phyloP scores from a whole-genome alignment of 805 yeast genomes.

The Pichia insulana region DNA sequence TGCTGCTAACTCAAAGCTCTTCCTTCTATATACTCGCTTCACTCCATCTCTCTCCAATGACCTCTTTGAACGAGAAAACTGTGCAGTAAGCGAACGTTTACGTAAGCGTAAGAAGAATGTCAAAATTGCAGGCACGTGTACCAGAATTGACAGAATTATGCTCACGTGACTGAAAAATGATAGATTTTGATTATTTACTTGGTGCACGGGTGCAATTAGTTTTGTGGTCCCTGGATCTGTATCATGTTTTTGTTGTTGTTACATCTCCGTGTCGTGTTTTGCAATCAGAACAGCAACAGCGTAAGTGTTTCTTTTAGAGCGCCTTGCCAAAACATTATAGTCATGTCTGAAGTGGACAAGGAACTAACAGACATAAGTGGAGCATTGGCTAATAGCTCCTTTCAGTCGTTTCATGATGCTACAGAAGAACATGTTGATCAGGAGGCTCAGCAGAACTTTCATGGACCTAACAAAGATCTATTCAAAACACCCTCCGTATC shows the following conservation, averaged over 20 bases:
- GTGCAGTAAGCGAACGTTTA: neutral
- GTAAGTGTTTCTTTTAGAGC: too few species aligned
- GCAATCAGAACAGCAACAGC: too few species aligned
- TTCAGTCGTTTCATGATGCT: neutral
- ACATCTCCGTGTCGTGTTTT: too few species aligned
- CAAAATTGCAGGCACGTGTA: too few species aligned
- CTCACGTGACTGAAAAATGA: neutral
- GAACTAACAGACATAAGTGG: neutral
- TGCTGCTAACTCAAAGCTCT: too few species aligned
- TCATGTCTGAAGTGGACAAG: neutral
- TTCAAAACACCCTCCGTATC: neutral
- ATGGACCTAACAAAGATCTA: neutral
- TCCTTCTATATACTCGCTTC: too few species aligned
- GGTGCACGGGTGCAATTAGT: neutral
- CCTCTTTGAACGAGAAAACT: too few species aligned
- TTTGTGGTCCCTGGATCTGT: too few species aligned
- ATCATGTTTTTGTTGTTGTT: too few species aligned
- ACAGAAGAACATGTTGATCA: neutral
- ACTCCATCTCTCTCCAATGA: too few species aligned
- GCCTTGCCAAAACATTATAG: neutral
- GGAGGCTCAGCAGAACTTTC: constrained; percentile 3
- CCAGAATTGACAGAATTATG: neutral
- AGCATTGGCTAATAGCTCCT: constrained; percentile 5
- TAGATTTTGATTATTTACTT: neutral
- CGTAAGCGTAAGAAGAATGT: neutral